Evolutionary conservation across 2,329 filamentous ascomycete species (phyloP).

Genomic region (Magnaporthiopsis incrustans): DNA sequence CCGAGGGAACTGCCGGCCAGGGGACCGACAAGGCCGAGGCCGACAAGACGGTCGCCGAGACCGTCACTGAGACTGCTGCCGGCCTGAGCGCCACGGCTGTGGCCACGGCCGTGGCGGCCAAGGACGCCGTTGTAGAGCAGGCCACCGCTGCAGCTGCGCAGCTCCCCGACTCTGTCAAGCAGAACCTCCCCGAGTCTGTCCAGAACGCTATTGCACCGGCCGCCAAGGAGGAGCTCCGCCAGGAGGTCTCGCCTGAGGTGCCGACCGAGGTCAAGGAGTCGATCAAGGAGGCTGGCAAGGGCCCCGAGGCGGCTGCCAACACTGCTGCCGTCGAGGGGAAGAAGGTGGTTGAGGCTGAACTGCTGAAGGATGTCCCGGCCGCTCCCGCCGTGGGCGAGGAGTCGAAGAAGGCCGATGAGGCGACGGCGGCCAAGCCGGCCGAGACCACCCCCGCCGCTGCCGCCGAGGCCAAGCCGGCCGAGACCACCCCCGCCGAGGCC

Average conservation of each 20-base stretch:
- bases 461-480: constrained; percentile 25
- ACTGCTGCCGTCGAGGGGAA: constrained; percentile 66
- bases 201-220: constrained; percentile 38
- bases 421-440: constrained; percentile 8
- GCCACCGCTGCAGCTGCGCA: constrained; percentile 31
- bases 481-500: constrained; percentile 19
- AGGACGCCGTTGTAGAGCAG: constrained; percentile 32
- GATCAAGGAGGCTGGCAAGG: constrained; percentile 47
- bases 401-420: constrained; percentile 18
- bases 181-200: constrained; percentile 39
- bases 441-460: no score
- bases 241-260: constrained; percentile 41
- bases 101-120: constrained; percentile 23
- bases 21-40: constrained; percentile 46
- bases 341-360: constrained; percentile 63
- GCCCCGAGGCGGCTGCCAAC: constrained; percentile 65
- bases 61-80: constrained; percentile 31
- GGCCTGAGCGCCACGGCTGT: constrained; percentile 21
- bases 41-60: constrained; percentile 31
- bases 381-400: constrained; percentile 23
- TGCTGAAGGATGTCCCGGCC: constrained; percentile 55
- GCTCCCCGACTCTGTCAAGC: constrained; percentile 47
- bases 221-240: constrained; percentile 31
- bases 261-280: constrained; percentile 51
- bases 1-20: constrained; percentile 45